Evolutionary conservation across 257 asterid species (phyloP).

Genomic region (Osmanthus fragrans): DNA sequence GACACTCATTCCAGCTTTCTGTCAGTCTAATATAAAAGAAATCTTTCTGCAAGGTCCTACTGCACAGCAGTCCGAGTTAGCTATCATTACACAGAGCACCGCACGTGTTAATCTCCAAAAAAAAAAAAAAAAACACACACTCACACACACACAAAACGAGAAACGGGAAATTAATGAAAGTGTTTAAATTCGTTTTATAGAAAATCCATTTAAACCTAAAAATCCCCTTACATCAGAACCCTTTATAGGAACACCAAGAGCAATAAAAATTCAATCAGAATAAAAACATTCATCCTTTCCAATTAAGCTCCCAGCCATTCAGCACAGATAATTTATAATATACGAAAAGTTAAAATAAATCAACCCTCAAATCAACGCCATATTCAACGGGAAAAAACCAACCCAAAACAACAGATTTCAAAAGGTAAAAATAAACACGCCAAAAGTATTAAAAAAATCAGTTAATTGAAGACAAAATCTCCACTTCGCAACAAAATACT

Average conservation of each 20-base stretch:
- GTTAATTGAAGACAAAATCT: slow-evolving; percentile 11
- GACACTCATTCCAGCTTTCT: background rate
- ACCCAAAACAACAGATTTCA: slow-evolving; percentile 2
- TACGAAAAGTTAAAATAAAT: background rate
- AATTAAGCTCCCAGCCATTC: slow-evolving; percentile 15
- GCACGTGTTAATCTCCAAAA: background rate
- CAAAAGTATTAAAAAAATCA: slow-evolving; percentile 11
- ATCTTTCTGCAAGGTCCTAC: background rate
- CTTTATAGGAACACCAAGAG: background rate
- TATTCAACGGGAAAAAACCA: slow-evolving; percentile 3
- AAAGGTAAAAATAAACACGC: background rate
- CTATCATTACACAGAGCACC: background rate
- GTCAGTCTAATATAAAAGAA: background rate
- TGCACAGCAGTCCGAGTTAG: slow-evolving; percentile 1
- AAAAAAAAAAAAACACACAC: no score
- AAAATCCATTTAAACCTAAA: slow-evolving; percentile 16
- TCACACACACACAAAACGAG: background rate
- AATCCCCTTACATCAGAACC: background rate
- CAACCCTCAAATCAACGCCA: slow-evolving; percentile 4
- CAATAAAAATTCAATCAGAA: background rate
- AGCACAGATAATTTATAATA: slow-evolving; percentile 3
- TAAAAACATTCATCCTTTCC: background rate
- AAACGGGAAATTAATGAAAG: background rate
- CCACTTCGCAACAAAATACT: slow-evolving; percentile 20
- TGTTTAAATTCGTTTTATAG: background rate